Evolutionary conservation across 495 filamentous ascomycete species (phyloP), one percentile per base, ranked within the genome.

Genomic region (Aspergillus biplanus): DNA sequence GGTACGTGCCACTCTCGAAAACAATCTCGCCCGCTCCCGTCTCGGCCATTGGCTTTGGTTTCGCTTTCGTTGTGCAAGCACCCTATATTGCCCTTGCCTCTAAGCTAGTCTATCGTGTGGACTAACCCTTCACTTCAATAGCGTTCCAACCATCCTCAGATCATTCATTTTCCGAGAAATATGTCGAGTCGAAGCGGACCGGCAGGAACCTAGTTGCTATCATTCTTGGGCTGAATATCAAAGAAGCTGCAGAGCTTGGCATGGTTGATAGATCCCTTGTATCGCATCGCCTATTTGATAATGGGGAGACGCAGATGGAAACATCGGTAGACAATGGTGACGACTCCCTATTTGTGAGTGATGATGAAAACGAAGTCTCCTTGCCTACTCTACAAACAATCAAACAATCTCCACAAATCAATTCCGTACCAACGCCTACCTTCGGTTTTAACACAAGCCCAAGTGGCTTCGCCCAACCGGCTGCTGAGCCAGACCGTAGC

Each of bases 131-230:
- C 56, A 33, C 53, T 33, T 49, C 7, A 67, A 66, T 58, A 81
- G 79, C 64, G 39, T 82, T 82, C 33, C 71, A 71, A 55, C 75
- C 77, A 18, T 78, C 79, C 34, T 77, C 77, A 16, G 79, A 82
- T 15, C 83, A 84, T 65, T 68, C 77, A 12, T 86, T 82, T 57
- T 85, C 83, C 0, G 74, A 78, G 13, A 74, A 62, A 18, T 74
- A 71, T 68, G 83, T 86, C 13, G 83, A 85, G 65, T 71, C 69
- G 21, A 86, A 86, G 66, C 79, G 83, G 39, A 68, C 72, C 15
- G 78, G 80, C 18, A 74, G 83, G 68, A 82, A 67, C 21, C 62
- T 84, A 18, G 75, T 77, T 16, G 78, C 83, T 3, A 70, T 85
- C 33, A 75, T 84, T 47, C 79, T 85, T 64, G 83, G 83, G n/a